These are phyloP conservation scores for Halophytophthora batemanensis DNA, from an alignment of 352 stramenopile species.

Conservation along the genomic window DNA sequence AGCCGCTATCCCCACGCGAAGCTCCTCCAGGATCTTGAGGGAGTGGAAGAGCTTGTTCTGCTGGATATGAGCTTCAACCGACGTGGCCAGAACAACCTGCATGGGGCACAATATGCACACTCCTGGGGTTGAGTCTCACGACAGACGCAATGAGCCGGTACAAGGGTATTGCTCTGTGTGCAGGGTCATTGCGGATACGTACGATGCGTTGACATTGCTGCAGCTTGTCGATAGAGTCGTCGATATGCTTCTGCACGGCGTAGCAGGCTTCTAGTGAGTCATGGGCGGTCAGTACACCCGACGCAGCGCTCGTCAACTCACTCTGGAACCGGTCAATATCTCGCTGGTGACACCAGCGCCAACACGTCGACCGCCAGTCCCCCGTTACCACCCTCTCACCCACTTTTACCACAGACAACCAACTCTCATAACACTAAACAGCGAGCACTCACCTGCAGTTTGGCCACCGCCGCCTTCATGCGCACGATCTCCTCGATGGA, in stretches of 20 bases:
- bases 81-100: conserved; percentile 61
- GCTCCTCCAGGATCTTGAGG: conserved; percentile 71
- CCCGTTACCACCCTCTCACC: neutral
- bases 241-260: conserved; percentile 59
- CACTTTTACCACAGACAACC: neutral
- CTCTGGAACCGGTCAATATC: conserved; percentile 71
- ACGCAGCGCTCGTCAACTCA: conserved; percentile 46
- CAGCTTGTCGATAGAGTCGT: conserved; percentile 77
- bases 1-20: conserved; percentile 59
- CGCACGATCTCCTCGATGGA: conserved; percentile 82
- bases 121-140: neutral
- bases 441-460: conserved; percentile 40
- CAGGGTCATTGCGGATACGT: conserved; percentile 1
- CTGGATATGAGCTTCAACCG: conserved; percentile 64
- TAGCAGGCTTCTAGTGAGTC: conserved; percentile 63
- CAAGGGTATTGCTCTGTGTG: no score
- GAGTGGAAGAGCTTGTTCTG: conserved; percentile 72
- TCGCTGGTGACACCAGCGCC: conserved; percentile 16
- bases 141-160: neutral
- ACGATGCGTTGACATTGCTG: conserved; percentile 81
- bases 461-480: conserved; percentile 74
- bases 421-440: neutral
- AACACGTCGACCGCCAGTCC: neutral
- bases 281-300: conserved; percentile 46
- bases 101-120: neutral